Conservation (phyloP, 2,329 filamentous ascomycete species). For the Clonostachys sp. region DNA sequence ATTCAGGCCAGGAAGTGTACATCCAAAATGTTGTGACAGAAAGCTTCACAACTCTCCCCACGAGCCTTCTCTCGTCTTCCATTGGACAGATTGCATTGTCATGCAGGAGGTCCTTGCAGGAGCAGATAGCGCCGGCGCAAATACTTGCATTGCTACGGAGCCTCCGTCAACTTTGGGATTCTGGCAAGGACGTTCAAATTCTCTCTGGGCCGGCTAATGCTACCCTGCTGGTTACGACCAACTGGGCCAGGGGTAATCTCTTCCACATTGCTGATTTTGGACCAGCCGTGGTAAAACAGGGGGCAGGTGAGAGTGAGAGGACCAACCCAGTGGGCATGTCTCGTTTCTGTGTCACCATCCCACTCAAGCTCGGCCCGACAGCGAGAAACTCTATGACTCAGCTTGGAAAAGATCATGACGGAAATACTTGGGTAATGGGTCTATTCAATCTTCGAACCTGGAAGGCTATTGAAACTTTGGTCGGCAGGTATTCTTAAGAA, state of each 20-base stretch:
- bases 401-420: conserved; percentile 18
- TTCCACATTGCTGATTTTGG: conserved; percentile 28
- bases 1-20: conserved; percentile 9
- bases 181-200: conserved; percentile 10
- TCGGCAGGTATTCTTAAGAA: too few species aligned
- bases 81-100: conserved; percentile 18
- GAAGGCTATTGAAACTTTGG: conserved; percentile 2
- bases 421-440: conserved; percentile 17
- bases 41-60: conserved; percentile 12
- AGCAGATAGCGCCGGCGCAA: conserved; percentile 26
- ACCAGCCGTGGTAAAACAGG: conserved; percentile 12
- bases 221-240: conserved; percentile 25
- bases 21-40: conserved; percentile 17
- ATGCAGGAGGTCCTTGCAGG: conserved; percentile 21
- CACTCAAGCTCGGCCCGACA: conserved; percentile 4
- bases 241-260: conserved; percentile 29
- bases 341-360: conserved; percentile 7
- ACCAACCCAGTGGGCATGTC: conserved; percentile 9
- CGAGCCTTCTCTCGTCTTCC: conserved; percentile 10
- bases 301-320: conserved; percentile 3
- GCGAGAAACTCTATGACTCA: conserved; percentile 10
- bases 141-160: conserved; percentile 17
- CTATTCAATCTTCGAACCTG: conserved; percentile 14
- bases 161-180: conserved; percentile 8
- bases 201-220: conserved; percentile 22